Evolutionary conservation across 2,329 filamentous ascomycete species (phyloP).

Genomic region (Sarocladiaceae sp.): DNA sequence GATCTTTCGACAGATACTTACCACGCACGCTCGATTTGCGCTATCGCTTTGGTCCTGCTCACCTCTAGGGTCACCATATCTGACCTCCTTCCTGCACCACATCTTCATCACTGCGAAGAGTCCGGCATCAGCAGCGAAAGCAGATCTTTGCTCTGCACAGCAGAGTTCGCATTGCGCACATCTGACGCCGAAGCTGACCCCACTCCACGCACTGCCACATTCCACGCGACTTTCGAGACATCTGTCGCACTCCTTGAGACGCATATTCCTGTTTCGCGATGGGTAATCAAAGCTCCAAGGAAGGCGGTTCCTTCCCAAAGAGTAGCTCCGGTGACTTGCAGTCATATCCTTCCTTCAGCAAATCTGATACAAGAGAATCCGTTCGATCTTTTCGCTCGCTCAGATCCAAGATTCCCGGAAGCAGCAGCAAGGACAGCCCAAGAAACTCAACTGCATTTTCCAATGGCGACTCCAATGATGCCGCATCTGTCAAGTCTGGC

Average conservation of each 20-base stretch:
- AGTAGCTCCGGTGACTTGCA: constrained; percentile 51
- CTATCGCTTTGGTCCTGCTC: too few relatives aligned
- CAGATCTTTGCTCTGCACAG: background rate
- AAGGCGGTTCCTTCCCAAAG: constrained; percentile 45
- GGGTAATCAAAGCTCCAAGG: constrained; percentile 70
- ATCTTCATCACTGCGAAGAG: too few relatives aligned
- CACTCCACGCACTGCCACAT: constrained; percentile 12
- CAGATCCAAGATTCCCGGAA: constrained; percentile 81
- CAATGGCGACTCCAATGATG: constrained; percentile 58
- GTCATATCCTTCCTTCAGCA: constrained; percentile 86
- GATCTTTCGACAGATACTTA: too few relatives aligned
- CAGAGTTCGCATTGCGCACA: background rate
- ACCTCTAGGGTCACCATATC: too few relatives aligned
- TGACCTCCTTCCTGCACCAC: too few relatives aligned
- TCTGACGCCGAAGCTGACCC: background rate
- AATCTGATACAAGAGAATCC: constrained; percentile 89
- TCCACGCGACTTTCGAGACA: constrained; percentile 24
- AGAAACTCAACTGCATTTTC: constrained; percentile 60
- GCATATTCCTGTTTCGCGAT: constrained; percentile 34
- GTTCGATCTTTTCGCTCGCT: constrained; percentile 79
- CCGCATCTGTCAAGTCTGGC: constrained; percentile 66
- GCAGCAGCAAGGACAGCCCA: constrained; percentile 65
- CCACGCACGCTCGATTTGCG: too few relatives aligned
- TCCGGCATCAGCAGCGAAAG: background rate
- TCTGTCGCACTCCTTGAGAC: constrained; percentile 13